A percentile compares a stretch with the other conserved stretches of the same genome.
These are phyloP conservation scores for Leishmania aethiopica DNA, from an alignment of 208 protist genomes.

Conservation along the genomic window DNA sequence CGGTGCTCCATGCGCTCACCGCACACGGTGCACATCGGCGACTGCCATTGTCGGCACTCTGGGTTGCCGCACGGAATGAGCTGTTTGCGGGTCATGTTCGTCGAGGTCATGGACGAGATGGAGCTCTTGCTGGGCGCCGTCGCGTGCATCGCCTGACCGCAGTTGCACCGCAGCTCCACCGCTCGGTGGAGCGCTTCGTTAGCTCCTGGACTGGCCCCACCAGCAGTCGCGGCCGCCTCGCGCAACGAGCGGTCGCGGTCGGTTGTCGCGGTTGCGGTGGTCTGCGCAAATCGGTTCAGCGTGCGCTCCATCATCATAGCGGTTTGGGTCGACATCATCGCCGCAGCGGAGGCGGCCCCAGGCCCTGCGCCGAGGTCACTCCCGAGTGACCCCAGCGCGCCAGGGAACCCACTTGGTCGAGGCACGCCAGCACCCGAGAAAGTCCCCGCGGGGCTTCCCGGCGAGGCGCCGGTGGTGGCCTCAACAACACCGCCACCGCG, in stretches of 20 bases:
- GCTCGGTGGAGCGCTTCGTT: conserved; percentile 13
- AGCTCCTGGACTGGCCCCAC: not conserved
- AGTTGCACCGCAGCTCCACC: conserved; percentile 78
- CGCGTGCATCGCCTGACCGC: conserved; percentile 70
- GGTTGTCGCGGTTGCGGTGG: conserved; percentile 1
- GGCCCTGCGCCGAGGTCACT: conserved; percentile 7
- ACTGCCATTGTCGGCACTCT: conserved; percentile 61
- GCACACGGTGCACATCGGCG: conserved; percentile 83
- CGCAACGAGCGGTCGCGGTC: conserved; percentile 24
- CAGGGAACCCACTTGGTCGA: conserved; percentile 12
- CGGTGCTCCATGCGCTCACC: conserved; percentile 66
- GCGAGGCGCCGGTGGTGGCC: not conserved
- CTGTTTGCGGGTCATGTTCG: conserved; percentile 25
- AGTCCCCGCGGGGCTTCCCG: not conserved
- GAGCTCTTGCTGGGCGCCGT: conserved; percentile 33
- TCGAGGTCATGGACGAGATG: conserved; percentile 24
- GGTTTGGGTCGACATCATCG: conserved; percentile 31
- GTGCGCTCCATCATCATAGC: conserved; percentile 35
- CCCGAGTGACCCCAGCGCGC: conserved; percentile 5
- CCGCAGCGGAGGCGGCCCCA: conserved; percentile 13
- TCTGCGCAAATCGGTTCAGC: conserved; percentile 30
- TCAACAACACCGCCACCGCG: not conserved
- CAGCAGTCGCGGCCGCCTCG: conserved; percentile 4
- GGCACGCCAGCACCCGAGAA: not conserved
- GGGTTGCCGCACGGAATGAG: conserved; percentile 56